Evolutionary conservation across 352 stramenopile species (phyloP).

Genomic region (Aphanomyces stellatus): DNA sequence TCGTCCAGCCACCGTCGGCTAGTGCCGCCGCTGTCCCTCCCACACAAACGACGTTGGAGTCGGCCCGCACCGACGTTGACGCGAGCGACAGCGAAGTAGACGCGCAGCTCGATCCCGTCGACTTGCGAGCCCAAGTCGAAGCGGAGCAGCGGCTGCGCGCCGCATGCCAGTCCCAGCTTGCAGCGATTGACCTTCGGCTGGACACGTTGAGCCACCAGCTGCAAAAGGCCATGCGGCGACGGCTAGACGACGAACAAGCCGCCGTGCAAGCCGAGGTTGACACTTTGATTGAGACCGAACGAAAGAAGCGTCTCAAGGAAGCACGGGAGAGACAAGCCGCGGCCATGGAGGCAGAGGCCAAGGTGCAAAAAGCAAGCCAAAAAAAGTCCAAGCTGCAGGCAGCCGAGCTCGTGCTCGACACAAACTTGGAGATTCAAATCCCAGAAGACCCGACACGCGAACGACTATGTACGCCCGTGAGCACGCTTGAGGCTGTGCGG

Average conservation of each 20-base stretch:
- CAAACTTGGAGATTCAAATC: neutral
- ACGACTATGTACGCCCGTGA: slow-evolving; percentile 2
- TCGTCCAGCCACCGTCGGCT: neutral
- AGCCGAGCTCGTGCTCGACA: neutral
- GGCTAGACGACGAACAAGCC: neutral
- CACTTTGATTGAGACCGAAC: slow-evolving; percentile 25
- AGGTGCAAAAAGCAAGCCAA: slow-evolving; percentile 29
- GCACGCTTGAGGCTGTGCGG: neutral
- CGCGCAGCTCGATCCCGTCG: slow-evolving; percentile 33
- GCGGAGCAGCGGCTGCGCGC: slow-evolving; percentile 26
- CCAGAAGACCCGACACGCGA: neutral
- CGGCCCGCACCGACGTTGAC: neutral
- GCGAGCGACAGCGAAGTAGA: slow-evolving; percentile 17
- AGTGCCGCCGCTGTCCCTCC: too few species aligned
- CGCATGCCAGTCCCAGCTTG: slow-evolving; percentile 30
- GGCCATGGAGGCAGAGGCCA: slow-evolving; percentile 42
- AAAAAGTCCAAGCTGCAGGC: slow-evolving; percentile 37
- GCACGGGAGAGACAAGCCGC: slow-evolving; percentile 37
- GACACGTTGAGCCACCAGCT: slow-evolving; percentile 51
- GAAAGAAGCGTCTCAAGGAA: slow-evolving; percentile 48
- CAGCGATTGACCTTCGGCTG: slow-evolving; percentile 29
- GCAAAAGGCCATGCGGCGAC: neutral
- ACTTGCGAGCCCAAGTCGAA: slow-evolving; percentile 36
- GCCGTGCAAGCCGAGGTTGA: neutral
- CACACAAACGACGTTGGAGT: neutral